Base-by-base conservation (phyloP, 306 rosid species). In the Calophaca sinica region DNA sequence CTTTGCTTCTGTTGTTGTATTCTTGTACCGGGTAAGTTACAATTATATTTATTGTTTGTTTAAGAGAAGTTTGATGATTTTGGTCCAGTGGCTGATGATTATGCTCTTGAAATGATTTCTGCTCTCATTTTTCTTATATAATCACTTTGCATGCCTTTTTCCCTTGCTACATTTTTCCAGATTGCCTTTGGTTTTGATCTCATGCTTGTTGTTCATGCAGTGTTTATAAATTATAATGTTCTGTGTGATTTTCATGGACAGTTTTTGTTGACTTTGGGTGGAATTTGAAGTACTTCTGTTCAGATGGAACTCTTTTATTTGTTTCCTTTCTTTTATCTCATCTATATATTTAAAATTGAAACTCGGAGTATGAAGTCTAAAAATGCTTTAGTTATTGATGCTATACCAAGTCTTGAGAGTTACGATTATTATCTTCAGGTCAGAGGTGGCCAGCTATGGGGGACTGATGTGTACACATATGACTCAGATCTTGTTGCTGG, bases 401-500 rank as follows among this genome's bases (percentile, higher is more conserved):
- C 20, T 55, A 32, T 55, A 49, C 53, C 66, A 32, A 68, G 13
- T 49, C 53, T 69, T 73, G 70, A 75, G 45, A 73, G 73, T 48
- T 50, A 42, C 65, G 46, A 36, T 67, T 71, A 62, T 73, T 75
- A 31, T 72, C 51, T 89, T 77, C 89, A 94, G 98, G 98, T 94
- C 72, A 84, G 97, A 82, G 97, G 97, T 79, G 97, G 91, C 84
- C 97, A 91, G 76, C 86, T 94, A 26, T 94, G 98, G 98, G 98
- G 98, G 28, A 94, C 97, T 53, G 98, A 94, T 87, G 88, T 94
- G 60, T 94, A 94, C 83, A 94, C 97, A 10, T 89, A 88, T 64
- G 98, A 94, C 84, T 91, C 97, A 14, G 98, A 94, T 87, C 97
- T 94, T 77, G 97, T 94, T 67, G 98, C 98, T 66, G 98, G 98